Base-by-base conservation (phyloP, 2,329 filamentous ascomycete genomes). In the Calycina marina region DNA sequence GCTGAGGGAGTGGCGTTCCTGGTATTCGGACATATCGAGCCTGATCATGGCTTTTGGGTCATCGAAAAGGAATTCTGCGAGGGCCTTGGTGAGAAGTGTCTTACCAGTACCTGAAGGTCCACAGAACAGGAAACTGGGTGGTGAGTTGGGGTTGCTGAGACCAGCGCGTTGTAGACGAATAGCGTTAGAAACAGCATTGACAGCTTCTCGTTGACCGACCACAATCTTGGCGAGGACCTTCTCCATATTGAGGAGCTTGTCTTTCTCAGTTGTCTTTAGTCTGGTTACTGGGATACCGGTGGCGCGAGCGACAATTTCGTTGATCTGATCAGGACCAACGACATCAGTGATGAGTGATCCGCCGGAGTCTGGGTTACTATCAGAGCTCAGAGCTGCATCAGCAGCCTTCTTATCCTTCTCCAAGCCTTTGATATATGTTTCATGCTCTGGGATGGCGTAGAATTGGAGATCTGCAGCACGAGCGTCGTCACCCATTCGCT, bases 1-100 rank as follows among this genome's bases (percentile, higher is more conserved):
- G 54, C 84, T 93, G 10, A 98, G 71, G 1, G 88, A 80, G 56
- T 98, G 90, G 4, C 88, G 78, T 59, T 98, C 90, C 58, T 98
- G 92, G 57, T 98, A 98, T 58, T 98, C 90, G 4, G 88, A 96
- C 90, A 98, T 98, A 55, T 98, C 90, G 61, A 98, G 93, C 24
- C 90, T 80, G 48, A 98, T 93, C 90, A 98, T 96, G 18, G 88
- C 67, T 63, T 94, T 94, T 15, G 88, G 62, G 47, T 98, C 90
- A 53, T 98, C 90, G 61, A 98, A 98, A 16, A 98, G 66, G 63
- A 98, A 98, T 56, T 98, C 90, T 30, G 90, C 90, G 38, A 98
- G 68, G 11, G 88, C 90, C 60, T 98, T 98, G 43, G 88, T 96
- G 36, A 98, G 74, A 13, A 98, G 65, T 12, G 90, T 98, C 63